Evolutionary conservation across 140 eudicot genomes (phyloP).

Genomic region (Oenanthe javanica): DNA sequence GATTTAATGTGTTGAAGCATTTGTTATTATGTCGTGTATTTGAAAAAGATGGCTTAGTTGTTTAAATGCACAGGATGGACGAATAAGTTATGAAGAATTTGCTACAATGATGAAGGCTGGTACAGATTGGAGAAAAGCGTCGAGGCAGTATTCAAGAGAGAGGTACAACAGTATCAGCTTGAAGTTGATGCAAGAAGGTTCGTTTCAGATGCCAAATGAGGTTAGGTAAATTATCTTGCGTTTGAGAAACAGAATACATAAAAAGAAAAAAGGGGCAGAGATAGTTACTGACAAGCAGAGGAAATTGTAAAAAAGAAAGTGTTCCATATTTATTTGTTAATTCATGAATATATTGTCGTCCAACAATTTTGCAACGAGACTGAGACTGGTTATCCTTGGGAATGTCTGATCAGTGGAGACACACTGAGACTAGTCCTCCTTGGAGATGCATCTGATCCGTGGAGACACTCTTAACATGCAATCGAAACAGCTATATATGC

Average conservation of each 20-base stretch:
- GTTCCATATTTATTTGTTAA: background rate
- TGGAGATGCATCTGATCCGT: background rate
- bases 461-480: background rate
- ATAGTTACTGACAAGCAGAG: background rate
- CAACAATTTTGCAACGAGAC: background rate
- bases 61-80: constrained; percentile 30
- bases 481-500: background rate
- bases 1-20: background rate
- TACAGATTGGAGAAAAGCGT: constrained; percentile 54
- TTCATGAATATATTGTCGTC: background rate
- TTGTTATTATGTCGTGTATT: background rate
- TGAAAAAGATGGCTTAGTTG: background rate
- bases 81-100: constrained; percentile 49
- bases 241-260: background rate
- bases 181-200: constrained; percentile 44
- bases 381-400: background rate
- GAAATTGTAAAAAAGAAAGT: background rate
- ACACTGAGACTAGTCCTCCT: background rate
- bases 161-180: constrained; percentile 36
- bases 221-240: constrained; percentile 8
- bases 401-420: background rate
- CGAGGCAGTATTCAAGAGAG: constrained; percentile 45
- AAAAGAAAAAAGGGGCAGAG: background rate
- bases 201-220: constrained; percentile 20
- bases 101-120: constrained; percentile 46